Evolutionary conservation across 129 eudicot species (phyloP).

Genomic region (Ambrosia trifida): DNA sequence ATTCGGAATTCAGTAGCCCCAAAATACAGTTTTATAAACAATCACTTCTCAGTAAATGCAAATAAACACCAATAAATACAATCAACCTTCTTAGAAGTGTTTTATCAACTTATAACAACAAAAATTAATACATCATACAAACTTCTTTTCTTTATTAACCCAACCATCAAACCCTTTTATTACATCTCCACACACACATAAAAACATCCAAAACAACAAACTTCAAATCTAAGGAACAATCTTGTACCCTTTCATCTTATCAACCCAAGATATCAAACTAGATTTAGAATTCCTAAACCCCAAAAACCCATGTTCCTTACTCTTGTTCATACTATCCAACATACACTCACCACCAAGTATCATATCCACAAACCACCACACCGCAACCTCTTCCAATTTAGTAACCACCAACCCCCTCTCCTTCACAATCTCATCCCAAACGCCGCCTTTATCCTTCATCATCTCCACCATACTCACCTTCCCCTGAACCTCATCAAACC

Average conservation of each 20-base stretch:
- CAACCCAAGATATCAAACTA: slow-evolving; percentile 40
- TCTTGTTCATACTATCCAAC: slow-evolving; percentile 79
- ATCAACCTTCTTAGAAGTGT: too few species aligned
- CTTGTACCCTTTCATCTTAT: slow-evolving; percentile 28
- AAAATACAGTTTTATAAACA: too few species aligned
- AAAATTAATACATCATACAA: too few species aligned
- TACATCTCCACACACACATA: too few species aligned
- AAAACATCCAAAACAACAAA: too few species aligned
- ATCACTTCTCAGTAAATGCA: too few species aligned
- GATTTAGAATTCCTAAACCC: slow-evolving; percentile 71
- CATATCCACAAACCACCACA: slow-evolving; percentile 75
- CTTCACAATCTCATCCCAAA: slow-evolving; percentile 73
- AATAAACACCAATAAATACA: too few species aligned
- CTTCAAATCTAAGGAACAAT: slow-evolving; percentile 29
- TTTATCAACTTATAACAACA: too few species aligned
- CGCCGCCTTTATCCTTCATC: slow-evolving; percentile 77
- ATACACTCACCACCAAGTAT: slow-evolving; percentile 28
- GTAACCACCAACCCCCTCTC: slow-evolving; percentile 49
- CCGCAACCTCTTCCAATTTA: slow-evolving; percentile 67
- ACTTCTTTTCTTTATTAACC: too few species aligned
- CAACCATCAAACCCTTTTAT: too few species aligned
- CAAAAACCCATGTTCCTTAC: slow-evolving; percentile 82
- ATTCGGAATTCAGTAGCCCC: too few species aligned
- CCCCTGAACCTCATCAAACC: slow-evolving; percentile 49
- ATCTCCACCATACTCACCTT: slow-evolving; percentile 51